These are phyloP conservation scores for Boletus smithii DNA, from an alignment of 1,284 basidiomycete genomes.

Conservation along the genomic window DNA sequence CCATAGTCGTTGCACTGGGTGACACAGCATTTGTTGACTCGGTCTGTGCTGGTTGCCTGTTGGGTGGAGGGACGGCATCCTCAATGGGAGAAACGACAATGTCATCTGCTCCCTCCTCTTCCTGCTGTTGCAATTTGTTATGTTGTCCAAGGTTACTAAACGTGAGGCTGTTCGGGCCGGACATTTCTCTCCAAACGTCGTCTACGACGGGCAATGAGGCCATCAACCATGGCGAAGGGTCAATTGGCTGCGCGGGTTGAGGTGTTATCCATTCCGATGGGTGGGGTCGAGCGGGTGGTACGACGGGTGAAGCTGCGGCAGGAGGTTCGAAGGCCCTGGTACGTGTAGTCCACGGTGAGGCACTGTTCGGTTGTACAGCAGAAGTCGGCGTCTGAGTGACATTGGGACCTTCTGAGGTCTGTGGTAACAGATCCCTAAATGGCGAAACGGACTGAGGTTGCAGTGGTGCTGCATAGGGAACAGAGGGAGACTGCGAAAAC, in stretches of 20 bases:
- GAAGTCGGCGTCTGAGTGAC: slow-evolving; percentile 24
- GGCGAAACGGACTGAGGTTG: slow-evolving; percentile 24
- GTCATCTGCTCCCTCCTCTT: slow-evolving; percentile 17
- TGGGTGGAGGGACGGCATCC: slow-evolving; percentile 10
- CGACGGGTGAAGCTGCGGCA: slow-evolving; percentile 25
- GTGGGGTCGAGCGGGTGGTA: slow-evolving; percentile 22
- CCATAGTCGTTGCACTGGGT: slow-evolving; percentile 6
- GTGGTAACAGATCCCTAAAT: slow-evolving; percentile 24
- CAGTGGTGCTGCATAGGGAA: slow-evolving; percentile 22
- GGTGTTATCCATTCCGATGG: slow-evolving; percentile 34
- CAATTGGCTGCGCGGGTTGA: slow-evolving; percentile 23
- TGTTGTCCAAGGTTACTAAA: slow-evolving; percentile 58
- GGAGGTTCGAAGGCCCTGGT: slow-evolving; percentile 22
- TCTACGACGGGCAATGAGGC: slow-evolving; percentile 43
- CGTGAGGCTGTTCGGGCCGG: slow-evolving; percentile 48
- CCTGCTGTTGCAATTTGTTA: slow-evolving; percentile 41
- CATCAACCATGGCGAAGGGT: slow-evolving; percentile 54
- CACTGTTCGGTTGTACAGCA: slow-evolving; percentile 21
- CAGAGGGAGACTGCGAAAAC: slow-evolving; percentile 32
- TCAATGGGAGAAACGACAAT: slow-evolving; percentile 13
- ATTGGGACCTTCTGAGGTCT: slow-evolving; percentile 18
- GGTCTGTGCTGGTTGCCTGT: slow-evolving; percentile 13
- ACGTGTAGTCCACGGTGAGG: slow-evolving; percentile 26
- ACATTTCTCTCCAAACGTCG: slow-evolving; percentile 46
- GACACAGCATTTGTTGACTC: slow-evolving; percentile 16